Evolutionary conservation across 2,329 filamentous ascomycete species (phyloP).

Genomic region (Ascochyta pisi): DNA sequence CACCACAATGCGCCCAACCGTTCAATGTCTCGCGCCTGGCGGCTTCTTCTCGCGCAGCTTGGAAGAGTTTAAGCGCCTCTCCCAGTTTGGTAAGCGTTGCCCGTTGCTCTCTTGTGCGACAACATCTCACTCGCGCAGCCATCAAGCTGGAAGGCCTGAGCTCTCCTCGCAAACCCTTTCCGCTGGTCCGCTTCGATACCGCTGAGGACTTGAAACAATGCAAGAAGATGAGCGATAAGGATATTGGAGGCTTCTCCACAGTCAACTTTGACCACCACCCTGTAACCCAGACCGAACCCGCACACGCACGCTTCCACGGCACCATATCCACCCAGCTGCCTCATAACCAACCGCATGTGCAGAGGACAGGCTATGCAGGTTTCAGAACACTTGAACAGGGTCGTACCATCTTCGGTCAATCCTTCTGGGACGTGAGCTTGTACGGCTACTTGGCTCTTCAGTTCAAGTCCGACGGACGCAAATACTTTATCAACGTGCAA

Average conservation of each 20-base stretch:
- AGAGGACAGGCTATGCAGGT: constrained; percentile 85
- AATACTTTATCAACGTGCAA: constrained; percentile 95
- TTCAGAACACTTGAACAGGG: constrained; percentile 83
- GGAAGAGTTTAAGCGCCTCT: constrained; percentile 64
- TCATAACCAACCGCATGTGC: constrained; percentile 72
- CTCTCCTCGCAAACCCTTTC: constrained; percentile 67
- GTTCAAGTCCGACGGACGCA: constrained; percentile 86
- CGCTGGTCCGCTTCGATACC: constrained; percentile 68
- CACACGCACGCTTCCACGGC: constrained; percentile 84
- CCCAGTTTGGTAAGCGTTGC: constrained; percentile 57
- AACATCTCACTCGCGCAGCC: constrained; percentile 56
- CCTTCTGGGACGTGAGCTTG: constrained; percentile 87
- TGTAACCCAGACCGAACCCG: constrained; percentile 56
- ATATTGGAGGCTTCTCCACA: constrained; percentile 85
- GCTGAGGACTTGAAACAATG: constrained; percentile 53
- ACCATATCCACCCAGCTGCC: constrained; percentile 87
- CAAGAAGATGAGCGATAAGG: constrained; percentile 85
- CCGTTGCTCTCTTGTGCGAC: constrained; percentile 35
- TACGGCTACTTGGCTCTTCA: constrained; percentile 88
- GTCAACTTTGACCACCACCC: constrained; percentile 72
- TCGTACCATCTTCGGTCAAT: constrained; percentile 82
- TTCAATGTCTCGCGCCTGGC: constrained; percentile 51
- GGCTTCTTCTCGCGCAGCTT: constrained; percentile 66
- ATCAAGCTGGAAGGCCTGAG: constrained; percentile 73
- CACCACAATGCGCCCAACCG: constrained; percentile 47